Base-by-base conservation (phyloP, 2,329 filamentous ascomycete species). In the Neonectria neomacrospora region DNA sequence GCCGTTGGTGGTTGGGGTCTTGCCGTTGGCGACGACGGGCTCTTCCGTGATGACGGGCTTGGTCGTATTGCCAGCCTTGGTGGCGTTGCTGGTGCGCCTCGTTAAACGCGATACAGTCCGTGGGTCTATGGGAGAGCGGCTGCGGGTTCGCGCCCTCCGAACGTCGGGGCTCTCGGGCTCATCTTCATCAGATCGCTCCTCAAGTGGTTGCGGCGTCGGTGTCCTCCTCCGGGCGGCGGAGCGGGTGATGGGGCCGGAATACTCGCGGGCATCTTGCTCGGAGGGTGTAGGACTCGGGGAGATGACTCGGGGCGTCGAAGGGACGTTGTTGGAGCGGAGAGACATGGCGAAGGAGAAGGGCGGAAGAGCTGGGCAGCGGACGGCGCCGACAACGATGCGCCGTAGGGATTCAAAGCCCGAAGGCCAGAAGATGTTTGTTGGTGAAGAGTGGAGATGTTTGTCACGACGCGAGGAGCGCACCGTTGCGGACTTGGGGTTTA, bases 221-320 rank as follows among this genome's bases (percentile, higher is more conserved):
- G 87, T 79, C 51, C 84, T 82, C 72, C 85, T 89, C 32, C 78
- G 73, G 63, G 90, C 86, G 56, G 89, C 90, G 34, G 93, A 95
- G 72, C 93, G 88, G 65, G 93, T 96, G 65, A 89, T 84, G 6
- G 93, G 93, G 10, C 89, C 91, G 68, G 88, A 88, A 78, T 96
- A 87, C 39, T 78, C 78, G 23, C 66, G 67, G 28, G 61, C 62
- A 18, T 75, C 76, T 30, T 64, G 71, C 58, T 79, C 78, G 45
- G 78, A 78, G 23, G 78, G 75, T 3, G 91, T 90, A 42, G 94
- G 94, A 58, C 93, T 96, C 42, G 94, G 94, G 12, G 93, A 96
- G 71, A 96, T 96, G 71, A 97, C 92, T 74, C 93, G 90, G 73
- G 94, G 94, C 60, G 91, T 96, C 61, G 86, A 86, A 61, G 94